phyloP scores from a whole-genome alignment of 805 yeast genomes.

The Hagleromyces aurorensis region DNA sequence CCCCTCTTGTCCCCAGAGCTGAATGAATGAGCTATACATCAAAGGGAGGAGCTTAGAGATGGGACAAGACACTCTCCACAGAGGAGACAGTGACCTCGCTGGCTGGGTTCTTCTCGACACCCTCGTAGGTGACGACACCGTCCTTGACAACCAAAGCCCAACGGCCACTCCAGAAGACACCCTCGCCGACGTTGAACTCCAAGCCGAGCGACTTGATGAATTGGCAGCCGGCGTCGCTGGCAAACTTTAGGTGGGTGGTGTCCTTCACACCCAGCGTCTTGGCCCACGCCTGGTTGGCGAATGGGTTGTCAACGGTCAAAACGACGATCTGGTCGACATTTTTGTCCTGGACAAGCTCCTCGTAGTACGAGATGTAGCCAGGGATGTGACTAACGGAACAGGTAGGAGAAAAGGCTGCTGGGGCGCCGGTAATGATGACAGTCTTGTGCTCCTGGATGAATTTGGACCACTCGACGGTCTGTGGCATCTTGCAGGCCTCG shows the following conservation, averaged over 20 bases:
- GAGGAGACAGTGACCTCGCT: constrained; percentile 33
- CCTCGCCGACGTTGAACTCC: constrained; percentile 43
- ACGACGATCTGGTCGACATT: constrained; percentile 59
- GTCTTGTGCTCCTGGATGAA: constrained; percentile 36
- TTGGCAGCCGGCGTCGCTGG: constrained; percentile 54
- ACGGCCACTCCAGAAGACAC: constrained; percentile 56
- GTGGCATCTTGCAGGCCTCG: constrained; percentile 26
- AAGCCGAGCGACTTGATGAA: constrained; percentile 57
- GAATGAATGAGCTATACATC: too few species aligned
- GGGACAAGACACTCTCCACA: constrained; percentile 29
- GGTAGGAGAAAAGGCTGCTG: constrained; percentile 85
- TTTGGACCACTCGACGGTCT: constrained; percentile 20
- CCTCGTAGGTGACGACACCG: constrained; percentile 44
- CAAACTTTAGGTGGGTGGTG: constrained; percentile 44
- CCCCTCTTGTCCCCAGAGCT: too few species aligned
- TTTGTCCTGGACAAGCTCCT: constrained; percentile 43
- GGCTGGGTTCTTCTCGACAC: constrained; percentile 31
- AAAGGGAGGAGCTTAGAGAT: constrained; percentile 15
- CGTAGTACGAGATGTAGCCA: constrained; percentile 45
- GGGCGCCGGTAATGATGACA: constrained; percentile 66
- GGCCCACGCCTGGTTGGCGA: constrained; percentile 66
- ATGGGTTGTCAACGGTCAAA: constrained; percentile 62
- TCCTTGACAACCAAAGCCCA: constrained; percentile 64
- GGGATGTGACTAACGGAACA: constrained; percentile 70
- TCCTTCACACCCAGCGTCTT: constrained; percentile 31